phyloP scores from a whole-genome alignment of 352 stramenopile species.

The Aphanomyces invadans region DNA sequence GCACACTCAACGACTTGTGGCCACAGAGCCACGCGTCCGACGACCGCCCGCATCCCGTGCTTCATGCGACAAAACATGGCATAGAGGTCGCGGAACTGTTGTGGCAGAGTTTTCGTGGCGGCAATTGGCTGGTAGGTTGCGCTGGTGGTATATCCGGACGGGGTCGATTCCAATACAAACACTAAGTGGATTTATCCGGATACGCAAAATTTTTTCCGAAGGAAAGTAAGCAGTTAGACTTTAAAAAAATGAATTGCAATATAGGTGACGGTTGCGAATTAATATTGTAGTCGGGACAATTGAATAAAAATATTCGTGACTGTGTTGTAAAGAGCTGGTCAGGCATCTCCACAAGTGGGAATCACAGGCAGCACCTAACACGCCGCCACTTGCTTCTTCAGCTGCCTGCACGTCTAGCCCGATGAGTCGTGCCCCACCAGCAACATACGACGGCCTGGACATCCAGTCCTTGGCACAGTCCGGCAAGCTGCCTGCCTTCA shows the following conservation, averaged over 20 bases:
- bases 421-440: not conserved
- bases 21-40: too few species aligned
- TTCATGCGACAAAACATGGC: too few species aligned
- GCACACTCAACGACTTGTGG: too few species aligned
- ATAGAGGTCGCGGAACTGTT: too few species aligned
- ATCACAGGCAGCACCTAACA: not conserved
- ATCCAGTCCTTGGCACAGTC: constrained; percentile 11
- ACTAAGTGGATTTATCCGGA: not conserved
- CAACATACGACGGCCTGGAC: constrained; percentile 9
- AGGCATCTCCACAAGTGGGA: constrained; percentile 16
- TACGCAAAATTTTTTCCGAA: not conserved
- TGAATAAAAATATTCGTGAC: constrained; percentile 2
- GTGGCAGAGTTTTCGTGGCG: not conserved
- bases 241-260: not conserved
- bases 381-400: not conserved
- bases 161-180: not conserved
- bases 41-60: too few species aligned
- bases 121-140: not conserved
- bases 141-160: not conserved
- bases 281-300: not conserved
- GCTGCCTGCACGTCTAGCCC: not conserved
- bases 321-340: constrained; percentile 13
- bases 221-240: not conserved
- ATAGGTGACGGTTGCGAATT: not conserved
- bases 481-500: constrained; percentile 49